Percentiles rank a stretch among this genome's conserved stretches.
These are phyloP conservation scores for Mycosphaerella arachidis DNA, from an alignment of 2,329 filamentous ascomycete genomes.

Conservation along the genomic window DNA sequence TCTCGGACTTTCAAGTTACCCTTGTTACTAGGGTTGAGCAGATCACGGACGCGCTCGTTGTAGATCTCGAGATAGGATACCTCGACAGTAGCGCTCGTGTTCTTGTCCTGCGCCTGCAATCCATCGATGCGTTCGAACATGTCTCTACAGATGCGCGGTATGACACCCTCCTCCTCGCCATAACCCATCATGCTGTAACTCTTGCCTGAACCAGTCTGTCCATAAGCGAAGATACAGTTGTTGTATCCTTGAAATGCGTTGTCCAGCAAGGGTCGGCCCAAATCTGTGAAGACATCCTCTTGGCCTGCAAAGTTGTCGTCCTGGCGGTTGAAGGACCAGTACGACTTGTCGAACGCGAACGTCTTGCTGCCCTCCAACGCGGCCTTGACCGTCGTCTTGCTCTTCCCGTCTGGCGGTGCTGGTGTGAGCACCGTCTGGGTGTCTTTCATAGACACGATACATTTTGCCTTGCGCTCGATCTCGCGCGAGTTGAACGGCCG, in stretches of 20 bases:
- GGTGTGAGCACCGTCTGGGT: conserved; percentile 81
- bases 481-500: conserved; percentile 81
- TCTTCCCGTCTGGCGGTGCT: conserved; percentile 58
- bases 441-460: conserved; percentile 94
- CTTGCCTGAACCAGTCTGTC: conserved; percentile 96
- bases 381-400: conserved; percentile 61
- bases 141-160: conserved; percentile 92
- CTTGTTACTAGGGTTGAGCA: conserved; percentile 92
- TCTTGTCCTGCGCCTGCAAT: conserved; percentile 66
- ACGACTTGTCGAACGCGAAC: conserved; percentile 94
- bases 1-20: conserved; percentile 96
- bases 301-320: conserved; percentile 84
- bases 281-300: conserved; percentile 78
- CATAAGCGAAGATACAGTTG: conserved; percentile 99
- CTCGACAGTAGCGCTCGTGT: conserved; percentile 84
- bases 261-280: conserved; percentile 85
- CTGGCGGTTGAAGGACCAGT: conserved; percentile 91
- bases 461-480: conserved; percentile 92
- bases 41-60: conserved; percentile 92
- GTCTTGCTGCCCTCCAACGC: conserved; percentile 65
- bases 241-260: conserved; percentile 99
- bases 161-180: conserved; percentile 90
- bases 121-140: conserved; percentile 86
- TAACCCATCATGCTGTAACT: conserved; percentile 99
- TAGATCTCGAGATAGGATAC: conserved; percentile 99